Conservation (phyloP, 2,329 filamentous ascomycete genomes). For the Penicillium corylophilum region DNA sequence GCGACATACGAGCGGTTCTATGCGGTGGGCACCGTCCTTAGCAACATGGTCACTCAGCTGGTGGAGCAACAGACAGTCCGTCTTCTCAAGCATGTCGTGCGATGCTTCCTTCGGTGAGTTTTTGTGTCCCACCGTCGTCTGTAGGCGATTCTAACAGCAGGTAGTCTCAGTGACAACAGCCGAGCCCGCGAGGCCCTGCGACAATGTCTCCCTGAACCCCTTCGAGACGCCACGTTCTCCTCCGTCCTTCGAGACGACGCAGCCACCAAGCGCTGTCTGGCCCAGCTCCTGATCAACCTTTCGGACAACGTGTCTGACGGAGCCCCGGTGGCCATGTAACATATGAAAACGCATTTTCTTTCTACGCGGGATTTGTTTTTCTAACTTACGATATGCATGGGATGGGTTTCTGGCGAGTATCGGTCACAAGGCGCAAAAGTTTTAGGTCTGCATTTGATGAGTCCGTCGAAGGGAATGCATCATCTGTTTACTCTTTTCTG, state of each 20-base stretch:
- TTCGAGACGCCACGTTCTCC: slow-evolving; percentile 96
- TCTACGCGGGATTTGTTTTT: slow-evolving; percentile 33
- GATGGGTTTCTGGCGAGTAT: slow-evolving; percentile 42
- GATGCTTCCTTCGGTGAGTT: slow-evolving; percentile 87
- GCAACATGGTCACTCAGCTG: slow-evolving; percentile 97
- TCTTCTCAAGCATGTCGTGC: slow-evolving; percentile 93
- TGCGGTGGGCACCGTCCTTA: slow-evolving; percentile 92
- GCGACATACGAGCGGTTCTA: slow-evolving; percentile 99
- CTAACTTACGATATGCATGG: slow-evolving; percentile 44
- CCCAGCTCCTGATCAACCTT: slow-evolving; percentile 94
- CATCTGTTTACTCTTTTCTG: slow-evolving; percentile 16
- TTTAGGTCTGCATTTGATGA: slow-evolving; percentile 23
- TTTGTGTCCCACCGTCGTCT: background rate
- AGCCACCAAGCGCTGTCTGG: slow-evolving; percentile 93
- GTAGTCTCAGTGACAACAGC: slow-evolving; percentile 89
- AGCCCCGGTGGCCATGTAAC: slow-evolving; percentile 42
- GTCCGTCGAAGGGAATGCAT: slow-evolving; percentile 10
- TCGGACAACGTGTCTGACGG: slow-evolving; percentile 76
- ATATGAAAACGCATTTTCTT: slow-evolving; percentile 34
- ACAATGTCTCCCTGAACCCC: slow-evolving; percentile 95
- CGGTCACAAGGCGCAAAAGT: slow-evolving; percentile 40
- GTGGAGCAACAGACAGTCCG: slow-evolving; percentile 97
- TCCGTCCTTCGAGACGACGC: slow-evolving; percentile 95
- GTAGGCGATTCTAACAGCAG: slow-evolving; percentile 1
- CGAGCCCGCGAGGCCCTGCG: slow-evolving; percentile 90